phyloP scores from a whole-genome alignment of 768 basidiomycete species.

The Trametes meyenii region DNA sequence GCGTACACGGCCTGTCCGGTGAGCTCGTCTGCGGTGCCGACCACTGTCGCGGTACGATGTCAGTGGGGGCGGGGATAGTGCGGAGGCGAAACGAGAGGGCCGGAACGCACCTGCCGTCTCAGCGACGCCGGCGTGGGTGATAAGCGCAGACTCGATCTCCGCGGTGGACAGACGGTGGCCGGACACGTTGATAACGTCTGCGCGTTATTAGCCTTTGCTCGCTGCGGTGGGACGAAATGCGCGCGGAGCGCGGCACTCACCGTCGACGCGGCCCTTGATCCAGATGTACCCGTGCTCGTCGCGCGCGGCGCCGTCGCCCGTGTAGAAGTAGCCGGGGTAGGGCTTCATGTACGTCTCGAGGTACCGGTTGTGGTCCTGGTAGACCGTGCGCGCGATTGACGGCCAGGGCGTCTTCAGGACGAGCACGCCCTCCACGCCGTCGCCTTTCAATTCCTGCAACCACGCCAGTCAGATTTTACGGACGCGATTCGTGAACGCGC shows the following conservation, averaged over 20 bases:
- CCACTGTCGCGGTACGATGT: conserved; percentile 46
- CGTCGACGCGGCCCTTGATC: conserved; percentile 98
- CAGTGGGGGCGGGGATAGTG: neutral
- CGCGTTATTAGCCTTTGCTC: neutral
- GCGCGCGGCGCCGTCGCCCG: conserved; percentile 95
- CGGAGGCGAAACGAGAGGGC: neutral
- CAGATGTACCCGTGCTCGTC: conserved; percentile 97
- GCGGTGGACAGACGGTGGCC: conserved; percentile 97
- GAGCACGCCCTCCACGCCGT: conserved; percentile 89
- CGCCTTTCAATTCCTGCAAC: conserved; percentile 65
- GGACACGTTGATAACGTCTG: conserved; percentile 97
- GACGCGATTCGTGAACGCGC: neutral
- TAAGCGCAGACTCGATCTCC: conserved; percentile 96
- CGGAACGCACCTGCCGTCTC: conserved; percentile 76
- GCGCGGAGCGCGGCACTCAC: conserved; percentile 43
- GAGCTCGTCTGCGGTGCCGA: conserved; percentile 83
- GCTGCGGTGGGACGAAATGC: neutral
- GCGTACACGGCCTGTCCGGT: conserved; percentile 94
- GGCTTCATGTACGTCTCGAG: conserved; percentile 81
- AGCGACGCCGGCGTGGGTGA: conserved; percentile 92
- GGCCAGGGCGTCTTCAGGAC: conserved; percentile 91
- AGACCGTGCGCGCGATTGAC: conserved; percentile 91
- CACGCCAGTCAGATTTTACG: neutral
- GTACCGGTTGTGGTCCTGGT: conserved; percentile 84
- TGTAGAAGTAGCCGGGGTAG: conserved; percentile 92